phyloP scores from a whole-genome alignment of 2,329 filamentous ascomycete species.

The Botryotinia convoluta region DNA sequence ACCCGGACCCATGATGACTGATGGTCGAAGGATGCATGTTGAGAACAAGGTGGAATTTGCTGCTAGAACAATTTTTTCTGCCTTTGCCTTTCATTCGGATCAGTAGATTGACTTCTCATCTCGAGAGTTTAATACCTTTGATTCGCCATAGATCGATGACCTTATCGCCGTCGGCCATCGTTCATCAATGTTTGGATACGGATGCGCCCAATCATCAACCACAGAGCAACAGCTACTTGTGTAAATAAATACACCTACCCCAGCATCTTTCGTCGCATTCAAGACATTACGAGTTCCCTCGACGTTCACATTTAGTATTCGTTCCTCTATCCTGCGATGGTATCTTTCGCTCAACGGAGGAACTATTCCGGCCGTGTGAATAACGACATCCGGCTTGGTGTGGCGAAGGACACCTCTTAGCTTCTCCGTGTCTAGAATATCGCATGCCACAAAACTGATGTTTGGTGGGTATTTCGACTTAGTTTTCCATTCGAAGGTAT shows the following conservation, averaged over 20 bases:
- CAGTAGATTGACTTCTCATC: background rate
- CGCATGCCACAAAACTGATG: background rate
- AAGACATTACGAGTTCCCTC: conserved; percentile 5
- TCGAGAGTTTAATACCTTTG: background rate
- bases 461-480: background rate
- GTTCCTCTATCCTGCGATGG: background rate
- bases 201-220: conserved; percentile 11
- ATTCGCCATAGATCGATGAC: conserved; percentile 13
- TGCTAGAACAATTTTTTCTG: background rate
- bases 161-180: background rate
- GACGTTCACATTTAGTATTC: background rate
- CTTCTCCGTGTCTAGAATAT: background rate
- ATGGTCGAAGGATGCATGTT: conserved; percentile 14
- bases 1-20: conserved; percentile 15
- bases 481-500: background rate
- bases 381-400: background rate
- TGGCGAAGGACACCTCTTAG: background rate
- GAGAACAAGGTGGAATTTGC: conserved; percentile 1
- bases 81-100: background rate
- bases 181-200: conserved; percentile 13
- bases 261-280: background rate
- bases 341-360: conserved; percentile 14
- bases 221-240: conserved; percentile 17
- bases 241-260: conserved; percentile 1
- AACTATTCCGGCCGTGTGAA: conserved; percentile 16